Conservation (phyloP, 805 yeast genomes). For the Candida peoriensis region DNA sequence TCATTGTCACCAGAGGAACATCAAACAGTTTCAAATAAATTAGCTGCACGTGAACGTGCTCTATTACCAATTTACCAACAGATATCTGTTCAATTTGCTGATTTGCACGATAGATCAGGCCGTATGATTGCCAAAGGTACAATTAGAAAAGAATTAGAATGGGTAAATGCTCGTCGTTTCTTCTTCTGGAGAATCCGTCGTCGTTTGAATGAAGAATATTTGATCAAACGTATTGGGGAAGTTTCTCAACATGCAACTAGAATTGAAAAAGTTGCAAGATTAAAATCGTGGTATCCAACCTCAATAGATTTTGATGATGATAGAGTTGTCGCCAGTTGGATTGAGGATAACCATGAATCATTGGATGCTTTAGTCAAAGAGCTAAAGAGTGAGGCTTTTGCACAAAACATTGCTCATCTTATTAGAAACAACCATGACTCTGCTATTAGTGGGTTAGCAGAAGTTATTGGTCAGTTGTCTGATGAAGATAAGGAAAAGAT, state of each 20-base stretch:
- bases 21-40: conserved; percentile 55
- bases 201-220: conserved; percentile 87
- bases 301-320: conserved; percentile 68
- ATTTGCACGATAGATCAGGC: conserved; percentile 94
- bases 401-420: conserved; percentile 56
- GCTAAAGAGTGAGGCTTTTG: conserved; percentile 61
- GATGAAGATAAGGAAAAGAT: conserved; percentile 49
- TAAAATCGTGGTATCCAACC: conserved; percentile 81
- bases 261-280: conserved; percentile 79
- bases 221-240: conserved; percentile 67
- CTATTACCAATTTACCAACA: conserved; percentile 88
- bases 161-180: conserved; percentile 87
- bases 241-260: conserved; percentile 56
- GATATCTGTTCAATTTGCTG: conserved; percentile 94
- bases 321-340: conserved; percentile 75
- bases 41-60: conserved; percentile 72
- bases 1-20: conserved; percentile 59
- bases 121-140: conserved; percentile 96
- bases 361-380: conserved; percentile 58
- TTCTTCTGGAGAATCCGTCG: conserved; percentile 99
- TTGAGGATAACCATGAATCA: conserved; percentile 68
- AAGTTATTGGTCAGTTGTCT: conserved; percentile 46
- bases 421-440: conserved; percentile 51
- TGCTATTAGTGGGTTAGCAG: conserved; percentile 50
- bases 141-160: conserved; percentile 77